Percentiles rank a stretch among this genome's conserved stretches.
Evolutionary conservation across 177 flowering plant species (phyloP).

Genomic region (Vitis hybrid): DNA sequence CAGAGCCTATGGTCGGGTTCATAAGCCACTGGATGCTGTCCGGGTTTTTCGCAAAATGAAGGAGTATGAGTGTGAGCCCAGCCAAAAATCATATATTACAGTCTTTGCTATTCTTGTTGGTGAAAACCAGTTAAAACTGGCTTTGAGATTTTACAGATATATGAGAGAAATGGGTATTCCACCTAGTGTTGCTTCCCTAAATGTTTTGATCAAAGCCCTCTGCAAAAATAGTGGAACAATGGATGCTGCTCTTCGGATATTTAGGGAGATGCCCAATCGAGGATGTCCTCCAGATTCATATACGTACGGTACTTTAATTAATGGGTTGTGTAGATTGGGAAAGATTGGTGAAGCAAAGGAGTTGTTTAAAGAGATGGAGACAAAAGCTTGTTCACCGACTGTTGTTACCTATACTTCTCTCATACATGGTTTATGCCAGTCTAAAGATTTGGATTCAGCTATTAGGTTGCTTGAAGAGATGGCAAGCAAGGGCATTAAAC

Average conservation of each 20-base stretch:
- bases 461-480: conserved; percentile 47
- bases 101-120: conserved; percentile 66
- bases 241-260: conserved; percentile 56
- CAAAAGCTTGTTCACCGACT: conserved; percentile 46
- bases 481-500: conserved; percentile 47
- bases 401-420: conserved; percentile 62
- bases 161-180: conserved; percentile 68
- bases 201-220: conserved; percentile 76
- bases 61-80: conserved; percentile 54
- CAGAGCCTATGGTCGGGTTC: conserved; percentile 79
- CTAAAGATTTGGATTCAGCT: conserved; percentile 42
- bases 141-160: conserved; percentile 54
- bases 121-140: conserved; percentile 62
- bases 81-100: conserved; percentile 56
- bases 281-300: conserved; percentile 77
- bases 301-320: conserved; percentile 86
- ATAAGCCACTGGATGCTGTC: conserved; percentile 69
- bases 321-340: conserved; percentile 68
- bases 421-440: conserved; percentile 55
- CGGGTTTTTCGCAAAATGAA: conserved; percentile 65
- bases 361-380: conserved; percentile 59
- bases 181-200: conserved; percentile 53
- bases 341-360: conserved; percentile 55
- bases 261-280: conserved; percentile 62
- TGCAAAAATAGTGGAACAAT: conserved; percentile 63